phyloP scores from a whole-genome alignment of 2,329 filamentous ascomycete genomes.

The Laburnicola sp. region DNA sequence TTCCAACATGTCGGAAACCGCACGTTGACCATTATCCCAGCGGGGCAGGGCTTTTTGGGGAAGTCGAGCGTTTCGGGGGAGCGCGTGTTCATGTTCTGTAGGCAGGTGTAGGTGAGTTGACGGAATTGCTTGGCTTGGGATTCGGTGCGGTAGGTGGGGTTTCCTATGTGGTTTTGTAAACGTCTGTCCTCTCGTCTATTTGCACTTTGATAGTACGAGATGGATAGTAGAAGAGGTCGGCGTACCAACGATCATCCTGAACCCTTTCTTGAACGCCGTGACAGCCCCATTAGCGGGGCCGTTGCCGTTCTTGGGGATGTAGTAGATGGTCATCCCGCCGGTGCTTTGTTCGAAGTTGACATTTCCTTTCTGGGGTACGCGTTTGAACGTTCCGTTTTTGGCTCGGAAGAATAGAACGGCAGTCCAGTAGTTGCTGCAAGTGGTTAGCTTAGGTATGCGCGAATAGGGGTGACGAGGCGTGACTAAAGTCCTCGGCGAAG shows the following conservation, averaged over 20 bases:
- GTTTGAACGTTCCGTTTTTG: constrained; percentile 34
- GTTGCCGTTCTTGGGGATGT: constrained; percentile 31
- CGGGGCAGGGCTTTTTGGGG: constrained; percentile 45
- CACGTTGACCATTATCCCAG: constrained; percentile 50
- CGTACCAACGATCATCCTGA: constrained; percentile 49
- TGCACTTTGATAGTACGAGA: neutral
- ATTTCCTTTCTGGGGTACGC: constrained; percentile 42
- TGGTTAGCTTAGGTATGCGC: neutral
- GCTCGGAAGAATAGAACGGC: constrained; percentile 36
- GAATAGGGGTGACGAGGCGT: constrained; percentile 64
- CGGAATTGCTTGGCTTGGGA: constrained; percentile 45
- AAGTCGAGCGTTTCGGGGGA: constrained; percentile 47
- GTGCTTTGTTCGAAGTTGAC: constrained; percentile 35
- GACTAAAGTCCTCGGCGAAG: constrained; percentile 49
- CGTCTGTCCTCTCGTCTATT: neutral
- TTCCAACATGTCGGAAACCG: constrained; percentile 50
- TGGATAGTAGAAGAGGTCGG: neutral
- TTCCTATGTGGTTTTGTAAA: constrained; percentile 27
- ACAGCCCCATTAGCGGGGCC: constrained; percentile 33
- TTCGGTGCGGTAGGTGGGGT: constrained; percentile 41
- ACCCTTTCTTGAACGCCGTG: constrained; percentile 52
- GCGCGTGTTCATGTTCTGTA: constrained; percentile 45
- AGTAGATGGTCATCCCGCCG: constrained; percentile 46
- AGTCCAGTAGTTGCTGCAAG: constrained; percentile 44
- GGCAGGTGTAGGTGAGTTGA: constrained; percentile 52